phyloP scores from a whole-genome alignment of 2,329 filamentous ascomycete genomes.

The Paecilomyces sp. region DNA sequence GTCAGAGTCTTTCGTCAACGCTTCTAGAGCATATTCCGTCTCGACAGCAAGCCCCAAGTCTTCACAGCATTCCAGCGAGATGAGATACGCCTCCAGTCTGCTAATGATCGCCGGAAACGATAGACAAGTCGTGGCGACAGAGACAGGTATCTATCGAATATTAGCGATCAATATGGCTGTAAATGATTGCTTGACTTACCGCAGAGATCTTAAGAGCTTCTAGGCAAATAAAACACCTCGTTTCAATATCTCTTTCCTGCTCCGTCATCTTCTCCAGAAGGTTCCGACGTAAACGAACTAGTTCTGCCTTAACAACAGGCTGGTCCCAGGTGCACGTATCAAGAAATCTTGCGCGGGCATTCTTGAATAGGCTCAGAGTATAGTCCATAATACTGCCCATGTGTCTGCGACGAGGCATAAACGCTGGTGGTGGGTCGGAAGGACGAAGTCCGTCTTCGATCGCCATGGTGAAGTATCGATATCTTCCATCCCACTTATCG shows the following conservation, averaged over 20 bases:
- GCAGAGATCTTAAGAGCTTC: conserved; percentile 70
- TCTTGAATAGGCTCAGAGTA: conserved; percentile 67
- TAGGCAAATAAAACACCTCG: conserved; percentile 62
- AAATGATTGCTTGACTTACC: conserved; percentile 43
- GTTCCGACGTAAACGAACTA: conserved; percentile 72
- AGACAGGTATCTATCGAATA: conserved; percentile 53
- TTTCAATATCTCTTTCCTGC: conserved; percentile 39
- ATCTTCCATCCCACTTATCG: conserved; percentile 51
- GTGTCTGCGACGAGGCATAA: conserved; percentile 30
- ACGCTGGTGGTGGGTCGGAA: conserved; percentile 27
- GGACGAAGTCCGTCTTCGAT: conserved; percentile 24
- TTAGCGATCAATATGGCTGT: background rate
- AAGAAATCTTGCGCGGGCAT: conserved; percentile 44
- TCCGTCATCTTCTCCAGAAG: conserved; percentile 63
- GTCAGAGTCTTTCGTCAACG: conserved; percentile 86
- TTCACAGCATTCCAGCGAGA: conserved; percentile 67
- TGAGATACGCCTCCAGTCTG: conserved; percentile 72
- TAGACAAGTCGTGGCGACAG: conserved; percentile 65
- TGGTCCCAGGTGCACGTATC: conserved; percentile 58
- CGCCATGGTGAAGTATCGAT: conserved; percentile 48
- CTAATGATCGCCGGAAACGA: conserved; percentile 78
- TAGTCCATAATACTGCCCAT: conserved; percentile 72
- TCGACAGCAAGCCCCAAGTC: conserved; percentile 58
- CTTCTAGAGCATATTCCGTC: conserved; percentile 70
- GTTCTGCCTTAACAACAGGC: conserved; percentile 70